A percentile compares a stretch with the other conserved stretches of the same genome.
phyloP scores from a whole-genome alignment of 441 rosid species.

The Codiaeum variegatum region DNA sequence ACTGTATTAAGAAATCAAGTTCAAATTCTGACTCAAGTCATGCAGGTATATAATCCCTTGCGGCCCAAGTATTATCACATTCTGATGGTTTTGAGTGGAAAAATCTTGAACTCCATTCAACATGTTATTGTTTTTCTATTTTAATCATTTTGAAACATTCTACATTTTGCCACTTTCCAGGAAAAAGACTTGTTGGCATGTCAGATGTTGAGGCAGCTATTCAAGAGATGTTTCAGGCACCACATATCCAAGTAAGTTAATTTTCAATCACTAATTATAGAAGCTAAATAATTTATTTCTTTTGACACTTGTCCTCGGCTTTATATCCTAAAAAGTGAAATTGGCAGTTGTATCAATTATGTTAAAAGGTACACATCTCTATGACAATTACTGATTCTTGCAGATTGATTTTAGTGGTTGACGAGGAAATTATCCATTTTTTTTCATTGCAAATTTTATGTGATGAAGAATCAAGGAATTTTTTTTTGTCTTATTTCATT shows the following conservation, averaged over 20 bases:
- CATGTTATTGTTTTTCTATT: neutral
- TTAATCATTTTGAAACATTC: neutral
- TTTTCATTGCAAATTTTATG: no score
- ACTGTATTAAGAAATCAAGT: conserved; percentile 43
- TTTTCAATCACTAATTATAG: conserved; percentile 4
- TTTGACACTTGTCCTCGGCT: neutral
- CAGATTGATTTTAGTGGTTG: neutral
- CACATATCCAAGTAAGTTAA: conserved; percentile 86
- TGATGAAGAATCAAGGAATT: neutral
- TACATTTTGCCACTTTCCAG: conserved; percentile 31
- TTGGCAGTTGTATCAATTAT: neutral
- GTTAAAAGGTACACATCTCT: neutral
- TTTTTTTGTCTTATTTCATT: neutral
- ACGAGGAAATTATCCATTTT: neutral
- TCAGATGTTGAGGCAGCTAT: conserved; percentile 86
- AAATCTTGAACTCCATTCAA: neutral
- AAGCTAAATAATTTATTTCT: neutral
- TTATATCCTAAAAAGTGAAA: conserved; percentile 1
- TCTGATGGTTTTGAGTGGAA: neutral
- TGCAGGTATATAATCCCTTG: conserved; percentile 30
- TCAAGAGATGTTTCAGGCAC: conserved; percentile 97
- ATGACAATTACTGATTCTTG: neutral
- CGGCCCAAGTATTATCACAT: neutral
- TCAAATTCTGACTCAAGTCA: conserved; percentile 25
- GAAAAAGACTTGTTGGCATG: conserved; percentile 63